Evolutionary conservation across 2,329 filamentous ascomycete species (phyloP), one percentile per base, ranked within the genome.

Genomic region (Beauveria sp.): DNA sequence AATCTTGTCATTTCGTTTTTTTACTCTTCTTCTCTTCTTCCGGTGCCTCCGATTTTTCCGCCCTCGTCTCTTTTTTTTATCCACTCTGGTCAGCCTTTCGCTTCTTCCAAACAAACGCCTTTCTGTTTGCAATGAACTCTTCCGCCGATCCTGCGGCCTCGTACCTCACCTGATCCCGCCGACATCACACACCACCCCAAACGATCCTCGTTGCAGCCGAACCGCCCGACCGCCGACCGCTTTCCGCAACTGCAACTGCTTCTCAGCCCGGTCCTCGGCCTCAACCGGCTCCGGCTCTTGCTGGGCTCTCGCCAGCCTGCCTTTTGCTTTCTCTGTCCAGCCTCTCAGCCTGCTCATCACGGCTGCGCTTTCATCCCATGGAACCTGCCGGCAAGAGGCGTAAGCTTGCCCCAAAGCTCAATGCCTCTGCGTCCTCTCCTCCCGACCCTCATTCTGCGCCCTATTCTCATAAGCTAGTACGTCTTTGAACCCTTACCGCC

Each of bases 381-480:
- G 76, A 78, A 70, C 75, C 75, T 65, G 74, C 74, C 51, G 75
- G 67, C 63, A 78, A 78, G 65, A 75, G 75, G 69, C 73, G 76
- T 68, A 77, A 77, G 71, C 70, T 78, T 71, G 76, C 76, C 67
- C 76, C 76, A 42, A 78, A 77, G 67, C 73, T 76, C 66, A 67
- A 64, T 69, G 66, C 61, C 46, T 59, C 55, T 49, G 48, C 49
- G 18, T 53, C 54, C 7, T 58, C 48, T 16, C 40, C 43, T 5
- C 40, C 49, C 10, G 54, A 38, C 26, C 46, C 52, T 70, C 72
- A 57, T 61, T 69, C 45, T 67, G 43, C 42, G 22, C 50, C 54
- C 60, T 26, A 52, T 71, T 51, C 72, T 70, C 48, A 60, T n/a
- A 52, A 52, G 14, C 57, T 38, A 8, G 57, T 60, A 52, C 34